Base-by-base conservation (phyloP, 2,329 filamentous ascomycete genomes). In the Cordyceps farinosa region DNA sequence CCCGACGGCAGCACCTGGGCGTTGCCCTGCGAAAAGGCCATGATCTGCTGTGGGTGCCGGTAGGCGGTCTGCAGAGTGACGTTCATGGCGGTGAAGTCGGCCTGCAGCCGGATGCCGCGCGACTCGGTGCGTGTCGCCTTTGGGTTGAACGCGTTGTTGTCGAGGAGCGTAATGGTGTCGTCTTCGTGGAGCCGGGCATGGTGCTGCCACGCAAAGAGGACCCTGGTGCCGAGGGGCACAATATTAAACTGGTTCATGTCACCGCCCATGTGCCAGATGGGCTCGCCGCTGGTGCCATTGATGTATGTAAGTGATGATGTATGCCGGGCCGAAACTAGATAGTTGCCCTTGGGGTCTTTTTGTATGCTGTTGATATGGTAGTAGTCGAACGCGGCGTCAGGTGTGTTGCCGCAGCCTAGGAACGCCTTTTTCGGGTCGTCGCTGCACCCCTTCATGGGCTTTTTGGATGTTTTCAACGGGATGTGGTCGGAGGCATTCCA, bases 311-410 rank as follows among this genome's bases (percentile, higher is more conserved):
- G 71, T 27, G 77, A 74, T 66, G 77, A 77, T 36, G 77, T 74
- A 66, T 83, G 76, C 1, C 82, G 79, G 0, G 78, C 74, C 0
- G 81, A 84, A 10, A 85, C 73, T 11, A 84, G 69, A 60, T 82
- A 85, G 65, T 84, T 80, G 3, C 81, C 80, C 0, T 74, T 66
- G 0, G 70, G 67, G 54, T 79, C 78, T 67, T 83, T 82, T 65
- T 82, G 79, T 27, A 85, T 75, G 27, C 80, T 81, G 71, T 85
- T 84, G 69, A 84, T 79, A 68, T 84, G 82, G 68, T 83, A 84
- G 64, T 79, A 84, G 67, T 85, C 83, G 73, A 80, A 85, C 5
- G 64, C 65, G 5, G 76, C 67, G 27, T 66, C 64, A 42, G 50
- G 15, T 44, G 66, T 68, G 45, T 71, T 71, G 36, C 67, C 69